phyloP scores from a whole-genome alignment of 2,329 filamentous ascomycete genomes.

The Cladophialophora immunda region DNA sequence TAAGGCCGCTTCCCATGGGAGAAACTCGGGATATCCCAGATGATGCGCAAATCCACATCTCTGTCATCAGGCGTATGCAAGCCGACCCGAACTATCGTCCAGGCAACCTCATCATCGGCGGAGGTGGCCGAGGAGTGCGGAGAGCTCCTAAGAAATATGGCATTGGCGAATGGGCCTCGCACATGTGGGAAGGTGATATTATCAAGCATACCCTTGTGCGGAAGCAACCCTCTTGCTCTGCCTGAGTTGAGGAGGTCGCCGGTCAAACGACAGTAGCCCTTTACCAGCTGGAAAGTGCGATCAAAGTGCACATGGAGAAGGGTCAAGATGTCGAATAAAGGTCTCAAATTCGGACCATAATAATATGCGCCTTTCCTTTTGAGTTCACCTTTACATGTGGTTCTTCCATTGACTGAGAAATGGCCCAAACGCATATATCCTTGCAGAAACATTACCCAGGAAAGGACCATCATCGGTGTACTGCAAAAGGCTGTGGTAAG shows the following conservation, averaged over 20 bases:
- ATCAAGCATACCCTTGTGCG: slow-evolving; percentile 64
- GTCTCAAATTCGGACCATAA: no score
- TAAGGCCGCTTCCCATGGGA: slow-evolving; percentile 73
- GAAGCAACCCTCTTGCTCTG: not conserved
- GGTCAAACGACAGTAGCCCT: not conserved
- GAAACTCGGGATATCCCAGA: slow-evolving; percentile 79
- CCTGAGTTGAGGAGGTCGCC: not conserved
- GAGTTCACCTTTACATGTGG: no score
- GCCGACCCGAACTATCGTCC: slow-evolving; percentile 72
- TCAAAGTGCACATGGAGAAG: not conserved
- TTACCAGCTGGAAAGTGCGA: not conserved
- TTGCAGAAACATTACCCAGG: no score
- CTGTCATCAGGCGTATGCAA: slow-evolving; percentile 76
- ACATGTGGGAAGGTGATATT: slow-evolving; percentile 70
- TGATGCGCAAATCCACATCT: slow-evolving; percentile 75
- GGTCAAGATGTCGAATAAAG: no score
- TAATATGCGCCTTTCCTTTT: no score
- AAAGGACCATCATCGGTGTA: no score
- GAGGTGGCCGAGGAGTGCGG: slow-evolving; percentile 75
- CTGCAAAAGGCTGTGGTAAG: no score
- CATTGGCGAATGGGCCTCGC: slow-evolving; percentile 76
- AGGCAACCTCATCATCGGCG: slow-evolving; percentile 81
- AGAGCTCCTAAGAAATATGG: slow-evolving; percentile 68
- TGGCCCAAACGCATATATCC: no score
- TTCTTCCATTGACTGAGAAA: no score